Base-by-base conservation (phyloP, 805 yeast species). In the Cyberlindnera lachancei region DNA sequence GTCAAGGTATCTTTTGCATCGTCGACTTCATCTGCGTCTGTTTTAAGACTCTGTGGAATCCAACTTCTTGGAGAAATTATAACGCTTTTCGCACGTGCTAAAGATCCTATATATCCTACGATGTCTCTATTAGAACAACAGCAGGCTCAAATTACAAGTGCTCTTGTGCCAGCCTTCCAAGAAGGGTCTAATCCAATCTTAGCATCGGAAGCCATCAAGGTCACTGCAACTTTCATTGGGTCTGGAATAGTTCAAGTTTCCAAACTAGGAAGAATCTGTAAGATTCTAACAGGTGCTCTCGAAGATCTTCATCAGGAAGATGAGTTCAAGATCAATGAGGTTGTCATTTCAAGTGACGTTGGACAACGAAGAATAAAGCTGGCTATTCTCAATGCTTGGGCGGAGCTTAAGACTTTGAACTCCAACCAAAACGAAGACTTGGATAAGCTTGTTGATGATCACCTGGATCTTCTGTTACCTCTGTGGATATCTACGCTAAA, bases 91-190 rank as follows among this genome's bases (percentile, higher is more conserved):
- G 77, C 86, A 1, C 66, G 67, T 17, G 56, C 75, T 30, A 69
- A 63, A 9, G 95, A 83, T 50, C 86, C 90, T 0, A 68, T 82
- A 18, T 79, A 77, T 45, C 79, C 84, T 0, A 75, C 77, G 4
- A 70, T 71, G 12, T 71, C 90, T 0, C 65, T 87, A 8, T 59
- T 90, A 26, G 95, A 84, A 43, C 96, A 88, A 56, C 95, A 83
- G 48, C 96, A 92, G 48, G 97, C 97, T 0, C 96, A 86, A 46
- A 84, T 92, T 8, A 79, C 84, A 8, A 79, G 95, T 36, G 94
- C 97, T 0, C 64, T 90, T 35, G 71, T 86, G 30, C 95, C 96
- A 0, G 85, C 94, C 9, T 90, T 92, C 58, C 70, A 69, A 21
- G 62, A 69, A 4, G 88, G 78, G 14, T 78, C 87, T 35, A 77